Evolutionary conservation across 2,329 filamentous ascomycete genomes (phyloP), one percentile per base, ranked within the genome.

Genomic region (Phaeomoniella chlamydospora): DNA sequence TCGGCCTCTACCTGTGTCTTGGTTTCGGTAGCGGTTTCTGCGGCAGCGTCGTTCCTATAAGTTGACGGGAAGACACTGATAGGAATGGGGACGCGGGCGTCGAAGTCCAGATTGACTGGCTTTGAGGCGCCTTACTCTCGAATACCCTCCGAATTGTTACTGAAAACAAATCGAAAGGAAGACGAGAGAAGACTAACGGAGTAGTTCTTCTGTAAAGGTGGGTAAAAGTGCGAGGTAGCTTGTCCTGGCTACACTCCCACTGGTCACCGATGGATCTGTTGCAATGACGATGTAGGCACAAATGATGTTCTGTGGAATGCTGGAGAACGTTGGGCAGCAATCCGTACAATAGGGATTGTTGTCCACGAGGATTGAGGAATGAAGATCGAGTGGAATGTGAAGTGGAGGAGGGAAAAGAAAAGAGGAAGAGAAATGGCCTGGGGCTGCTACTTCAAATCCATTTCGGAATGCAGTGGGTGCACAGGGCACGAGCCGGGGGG

Each of bases 61-160:
- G 86, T 84, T 67, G 86, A 94, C 72, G 88, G 88, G 78, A 96
- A 94, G 81, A 94, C 82, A 83, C 86, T 94, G 79, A 94, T 93
- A 70, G 88, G 88, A 69, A 96, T 90, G 74, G 88, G 85, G 68
- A 94, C 83, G 68, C 86, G 83, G 70, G 87, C 47, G 47, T 49
- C 47, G 46, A 49, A 49, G 44, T 49, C 47, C 47, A 49, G 47
- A 39, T 48, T 49, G 47, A 32, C 45, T 38, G 42, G 29, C 37
- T 43, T 38, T 15, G n/a, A 36, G 37, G 39, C 45, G 46, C 39
- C 46, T 49, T 38, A 34, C 44, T 46, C 47, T 49, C 45, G 43
- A 41, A 39, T 47, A 39, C 46, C 45, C 45, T 48, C 38, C 43
- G 22, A 30, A 34, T 34, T 34, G 32, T 17, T 34, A 34, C 18